Conservation (phyloP, 371 early-diverging fungal species). For the Mortierella sp. region DNA sequence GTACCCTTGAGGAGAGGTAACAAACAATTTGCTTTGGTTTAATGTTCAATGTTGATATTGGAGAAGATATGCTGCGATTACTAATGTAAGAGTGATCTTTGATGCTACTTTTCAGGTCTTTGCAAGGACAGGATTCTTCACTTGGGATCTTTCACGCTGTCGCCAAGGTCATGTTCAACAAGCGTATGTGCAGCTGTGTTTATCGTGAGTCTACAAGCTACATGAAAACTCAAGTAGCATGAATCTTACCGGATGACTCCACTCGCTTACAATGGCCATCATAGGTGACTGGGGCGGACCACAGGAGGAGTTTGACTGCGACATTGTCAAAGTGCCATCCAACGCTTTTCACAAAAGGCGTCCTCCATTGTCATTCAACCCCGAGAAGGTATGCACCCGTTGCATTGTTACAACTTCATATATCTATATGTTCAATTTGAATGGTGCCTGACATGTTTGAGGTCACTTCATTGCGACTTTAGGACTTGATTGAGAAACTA, state of each 20-base stretch:
- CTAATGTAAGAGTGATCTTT: neutral
- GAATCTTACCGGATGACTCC: neutral
- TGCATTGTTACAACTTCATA: neutral
- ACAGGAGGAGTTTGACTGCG: constrained; percentile 27
- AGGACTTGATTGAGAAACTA: constrained; percentile 63
- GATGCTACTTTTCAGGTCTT: constrained; percentile 2
- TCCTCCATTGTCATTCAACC: constrained; percentile 58
- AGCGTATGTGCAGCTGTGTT: constrained; percentile 38
- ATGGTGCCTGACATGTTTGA: neutral
- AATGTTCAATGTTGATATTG: neutral
- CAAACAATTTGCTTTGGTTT: too few species aligned
- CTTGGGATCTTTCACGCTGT: constrained; percentile 65
- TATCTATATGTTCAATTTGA: neutral
- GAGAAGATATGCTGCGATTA: neutral
- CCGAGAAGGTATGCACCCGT: constrained; percentile 59
- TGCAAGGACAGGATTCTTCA: constrained; percentile 58
- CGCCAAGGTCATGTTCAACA: constrained; percentile 64
- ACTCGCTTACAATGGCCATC: neutral
- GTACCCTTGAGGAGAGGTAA: constrained; percentile 25
- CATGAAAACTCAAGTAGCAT: neutral
- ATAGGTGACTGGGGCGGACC: constrained; percentile 35
- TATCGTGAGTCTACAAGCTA: neutral
- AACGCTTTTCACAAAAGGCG: constrained; percentile 49
- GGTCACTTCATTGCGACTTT: neutral
- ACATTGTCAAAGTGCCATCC: constrained; percentile 43